Percentiles rank a stretch among this genome's conserved stretches.
Conservation (phyloP, 345 rosid genomes). For the Lumnitzera littorea region DNA sequence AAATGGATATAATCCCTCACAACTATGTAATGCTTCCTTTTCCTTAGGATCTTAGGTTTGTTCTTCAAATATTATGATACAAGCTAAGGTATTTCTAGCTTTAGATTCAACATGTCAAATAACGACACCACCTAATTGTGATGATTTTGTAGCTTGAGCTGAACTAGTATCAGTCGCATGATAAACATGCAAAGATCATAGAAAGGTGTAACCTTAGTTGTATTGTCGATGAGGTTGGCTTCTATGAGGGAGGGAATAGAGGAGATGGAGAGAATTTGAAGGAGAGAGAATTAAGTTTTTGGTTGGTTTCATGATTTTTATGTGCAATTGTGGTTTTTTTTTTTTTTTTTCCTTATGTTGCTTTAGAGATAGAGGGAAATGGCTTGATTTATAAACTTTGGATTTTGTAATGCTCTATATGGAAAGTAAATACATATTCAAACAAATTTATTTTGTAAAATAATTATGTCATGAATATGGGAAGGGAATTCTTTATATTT, state of each 20-base stretch:
- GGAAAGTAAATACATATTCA: no score
- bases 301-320: no score
- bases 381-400: no score
- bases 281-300: neutral
- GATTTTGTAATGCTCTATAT: no score
- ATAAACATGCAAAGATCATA: conserved; percentile 10
- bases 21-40: conserved; percentile 10
- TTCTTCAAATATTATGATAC: conserved; percentile 12
- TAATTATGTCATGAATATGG: no score
- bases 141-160: neutral
- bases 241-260: neutral
- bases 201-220: conserved; percentile 13
- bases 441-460: no score
- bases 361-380: no score
- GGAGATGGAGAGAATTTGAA: neutral
- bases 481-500: no score
- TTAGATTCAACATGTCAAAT: conserved; percentile 15
- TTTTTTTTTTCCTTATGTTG: no score
- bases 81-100: conserved; percentile 4
- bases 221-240: conserved; percentile 1
- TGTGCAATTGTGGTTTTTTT: no score
- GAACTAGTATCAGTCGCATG: conserved; percentile 14
- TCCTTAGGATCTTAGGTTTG: conserved; percentile 10
- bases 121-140: conserved; percentile 22
- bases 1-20: conserved; percentile 11